phyloP scores from a whole-genome alignment of 2,329 filamentous ascomycete species.

The Torrubiella hemipterigena region DNA sequence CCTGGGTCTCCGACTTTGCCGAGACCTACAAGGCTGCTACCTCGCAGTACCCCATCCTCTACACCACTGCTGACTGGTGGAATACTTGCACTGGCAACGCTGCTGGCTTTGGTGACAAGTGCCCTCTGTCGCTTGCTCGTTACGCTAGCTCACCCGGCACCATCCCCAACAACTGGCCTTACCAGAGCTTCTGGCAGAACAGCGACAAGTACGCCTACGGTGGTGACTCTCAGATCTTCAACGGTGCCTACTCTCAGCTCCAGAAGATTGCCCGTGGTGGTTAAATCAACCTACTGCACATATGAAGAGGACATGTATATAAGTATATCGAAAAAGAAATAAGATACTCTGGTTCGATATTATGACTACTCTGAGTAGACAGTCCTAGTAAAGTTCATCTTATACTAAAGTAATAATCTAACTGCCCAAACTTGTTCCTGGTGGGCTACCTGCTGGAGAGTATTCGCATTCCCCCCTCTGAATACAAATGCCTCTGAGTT shows the following conservation, averaged over 20 bases:
- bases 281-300: too few relatives aligned
- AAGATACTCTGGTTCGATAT: too few relatives aligned
- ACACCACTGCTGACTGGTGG: conserved; percentile 43
- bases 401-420: too few relatives aligned
- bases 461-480: too few relatives aligned
- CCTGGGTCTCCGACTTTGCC: conserved; percentile 41
- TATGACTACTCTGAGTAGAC: too few relatives aligned
- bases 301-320: too few relatives aligned
- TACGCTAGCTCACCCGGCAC: conserved; percentile 28
- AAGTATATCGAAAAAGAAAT: too few relatives aligned
- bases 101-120: conserved; percentile 28
- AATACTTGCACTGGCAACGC: conserved; percentile 37
- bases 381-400: too few relatives aligned
- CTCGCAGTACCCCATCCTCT: conserved; percentile 38
- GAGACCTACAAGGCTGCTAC: conserved; percentile 34
- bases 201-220: conserved; percentile 9
- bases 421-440: too few relatives aligned
- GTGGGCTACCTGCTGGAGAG: too few relatives aligned
- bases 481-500: too few relatives aligned
- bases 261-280: conserved; percentile 11
- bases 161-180: conserved; percentile 38
- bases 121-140: conserved; percentile 34
- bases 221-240: conserved; percentile 12
- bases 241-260: conserved; percentile 10
- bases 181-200: conserved; percentile 35